Evolutionary conservation across 257 asterid species (phyloP), one percentile per base, ranked within the genome.

Genomic region (Verbena officinalis): DNA sequence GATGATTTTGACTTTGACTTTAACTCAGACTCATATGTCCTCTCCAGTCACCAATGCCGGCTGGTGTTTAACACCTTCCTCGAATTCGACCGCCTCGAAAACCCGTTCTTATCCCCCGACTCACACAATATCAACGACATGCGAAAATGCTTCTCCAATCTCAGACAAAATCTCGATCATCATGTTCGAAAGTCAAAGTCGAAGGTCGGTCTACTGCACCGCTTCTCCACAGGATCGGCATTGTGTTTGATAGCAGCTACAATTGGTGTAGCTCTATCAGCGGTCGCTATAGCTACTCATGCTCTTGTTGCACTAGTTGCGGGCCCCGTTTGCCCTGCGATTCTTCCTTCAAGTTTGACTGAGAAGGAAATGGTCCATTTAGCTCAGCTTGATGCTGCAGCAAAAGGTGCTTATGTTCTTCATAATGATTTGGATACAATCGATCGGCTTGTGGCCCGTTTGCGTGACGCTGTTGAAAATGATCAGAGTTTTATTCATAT

Each of bases 301-400:
- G 90, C 96, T 56, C 79, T 91, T 16, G 83, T 62, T 15, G 78
- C 81, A 34, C 78, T 83, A 6, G 73, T 80, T 23, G 84, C 84
- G 0, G n/a, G 21, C 63, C 75, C 85, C 9, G 2, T 73, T 21
- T 80, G 86, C 78, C 68, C 78, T 4, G 45, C 68, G 1, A 23
- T 73, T 45, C 70, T 78, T 36, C 76, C 87, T 55, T 66, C 82
- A 19, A 73, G 50, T 54, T 16, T 75, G 73, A 70, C 75, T 11
- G 81, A 80, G 78, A 76, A 64, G 71, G 97, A 84, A 65, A 31
- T 57, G 55, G 78, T 80, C 60, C 95, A 71, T 75, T 75, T 82
- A 16, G 84, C 81, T 36, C 91, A 87, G 74, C 82, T 92, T 22
- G 94, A 89, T 52, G 96, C 90, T 69, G 97, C 98, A 49, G 83